Conservation (phyloP, 306 rosid species). For the Herpetospermum pedunculosum region DNA sequence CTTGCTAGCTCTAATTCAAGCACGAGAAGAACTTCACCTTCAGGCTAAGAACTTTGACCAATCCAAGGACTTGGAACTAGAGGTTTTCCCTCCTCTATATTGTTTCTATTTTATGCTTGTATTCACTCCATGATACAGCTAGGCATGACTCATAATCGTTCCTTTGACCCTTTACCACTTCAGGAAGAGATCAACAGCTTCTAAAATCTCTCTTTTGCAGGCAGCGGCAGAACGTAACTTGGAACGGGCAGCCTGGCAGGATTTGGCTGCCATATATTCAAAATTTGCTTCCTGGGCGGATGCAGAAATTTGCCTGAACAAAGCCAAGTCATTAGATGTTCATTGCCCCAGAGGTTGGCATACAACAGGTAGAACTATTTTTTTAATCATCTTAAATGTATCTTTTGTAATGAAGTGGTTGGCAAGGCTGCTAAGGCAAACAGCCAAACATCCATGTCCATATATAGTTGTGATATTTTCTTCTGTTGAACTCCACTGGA, state of each 20-base stretch:
- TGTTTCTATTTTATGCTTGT: not conserved
- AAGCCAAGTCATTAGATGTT: conserved; percentile 46
- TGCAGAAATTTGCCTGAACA: conserved; percentile 65
- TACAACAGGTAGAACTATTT: conserved; percentile 33
- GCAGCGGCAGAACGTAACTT: conserved; percentile 30
- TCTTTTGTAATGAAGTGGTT: not conserved
- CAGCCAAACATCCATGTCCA: not conserved
- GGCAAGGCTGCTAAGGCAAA: not conserved
- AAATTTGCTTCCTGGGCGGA: conserved; percentile 47
- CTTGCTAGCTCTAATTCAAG: conserved; percentile 65
- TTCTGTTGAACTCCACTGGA: not conserved
- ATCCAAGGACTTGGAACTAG: conserved; percentile 22
- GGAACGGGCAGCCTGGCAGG: conserved; percentile 72
- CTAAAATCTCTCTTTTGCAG: conserved; percentile 28
- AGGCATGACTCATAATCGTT: not conserved
- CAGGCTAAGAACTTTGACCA: conserved; percentile 27
- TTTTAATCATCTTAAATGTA: not conserved
- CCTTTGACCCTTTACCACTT: not conserved
- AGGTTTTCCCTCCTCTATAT: conserved; percentile 28
- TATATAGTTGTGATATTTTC: not conserved
- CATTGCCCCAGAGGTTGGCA: conserved; percentile 66
- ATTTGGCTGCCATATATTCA: conserved; percentile 57
- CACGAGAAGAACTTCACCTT: conserved; percentile 38
- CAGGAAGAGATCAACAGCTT: not conserved
- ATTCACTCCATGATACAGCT: not conserved